Base-by-base conservation (phyloP, 176 grass and related monocot genomes). In the Avena atlantica region DNA sequence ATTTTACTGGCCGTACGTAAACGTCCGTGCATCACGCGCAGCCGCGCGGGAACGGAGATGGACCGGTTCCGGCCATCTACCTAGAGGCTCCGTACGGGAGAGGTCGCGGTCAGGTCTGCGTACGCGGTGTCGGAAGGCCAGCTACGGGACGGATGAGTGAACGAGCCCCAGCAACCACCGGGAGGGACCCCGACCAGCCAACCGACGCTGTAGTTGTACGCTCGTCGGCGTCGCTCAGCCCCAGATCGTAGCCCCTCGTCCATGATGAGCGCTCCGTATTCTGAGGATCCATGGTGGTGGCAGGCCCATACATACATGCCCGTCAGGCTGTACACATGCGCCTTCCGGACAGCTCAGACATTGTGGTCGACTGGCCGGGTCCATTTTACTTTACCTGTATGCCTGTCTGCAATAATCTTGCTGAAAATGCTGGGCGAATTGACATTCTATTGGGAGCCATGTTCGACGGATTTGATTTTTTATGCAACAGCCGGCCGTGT, bases 111-210 rank as follows among this genome's bases (percentile, higher is more conserved):
- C 70, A 9, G 17, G 9, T 8, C 19, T 0, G 15, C 24, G 74
- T 77, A 74, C 53, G 15, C 37, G 37, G 59, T 75, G 21, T 57
- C 6, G 61, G 25, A 5, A 12, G 31, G 72, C 47, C 75, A 77
- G 74, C 15, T 75, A 16, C 72, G 4, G 5, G 27, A 13, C 11
- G 11, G 55, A 13, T 37, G 86, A 83, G 71, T 57, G 74, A 21
- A 25, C 31, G 31, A 34, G 31, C 14, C 89, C n/a, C 47, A 4
- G 64, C 81, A 91, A 87, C 89, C 81, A 91, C 89, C 85, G 59
- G 31, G n/a, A n/a, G 31, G 74, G 85, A 91, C 58, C 81, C 66
- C 67, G 84, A 91, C 75, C 80, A 61, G 50, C 81, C 37, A 87
- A 80, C 75, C 85, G 74, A 87, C 80, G 36, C 36, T 8, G 49